A percentile compares a stretch with the other conserved stretches of the same genome.
Conservation (phyloP, 176 grass and related monocot genomes). For the Avena insularis region DNA sequence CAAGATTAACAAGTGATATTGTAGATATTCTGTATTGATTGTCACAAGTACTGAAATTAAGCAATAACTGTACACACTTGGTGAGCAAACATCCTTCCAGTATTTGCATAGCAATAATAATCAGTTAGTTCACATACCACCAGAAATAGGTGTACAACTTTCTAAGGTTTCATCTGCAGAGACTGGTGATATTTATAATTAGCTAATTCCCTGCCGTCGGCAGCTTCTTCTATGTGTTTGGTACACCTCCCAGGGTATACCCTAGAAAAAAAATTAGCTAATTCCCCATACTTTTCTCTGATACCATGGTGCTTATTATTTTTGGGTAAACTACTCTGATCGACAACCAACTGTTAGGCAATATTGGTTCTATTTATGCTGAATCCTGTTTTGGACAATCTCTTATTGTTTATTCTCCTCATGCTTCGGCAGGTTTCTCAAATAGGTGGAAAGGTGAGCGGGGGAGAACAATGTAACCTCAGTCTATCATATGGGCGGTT, state of each 20-base stretch:
- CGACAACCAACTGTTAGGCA: background rate
- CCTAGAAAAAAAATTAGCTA: too few relatives aligned
- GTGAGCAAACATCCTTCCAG: background rate
- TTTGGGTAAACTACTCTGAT: background rate
- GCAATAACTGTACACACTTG: background rate
- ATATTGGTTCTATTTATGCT: background rate
- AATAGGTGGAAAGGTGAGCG: background rate
- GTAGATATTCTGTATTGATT: background rate
- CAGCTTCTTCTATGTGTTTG: too few relatives aligned
- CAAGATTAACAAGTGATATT: constrained; percentile 18
- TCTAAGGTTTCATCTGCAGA: background rate
- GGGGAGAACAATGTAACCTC: background rate
- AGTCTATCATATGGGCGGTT: background rate
- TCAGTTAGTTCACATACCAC: background rate
- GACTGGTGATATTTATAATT: too few relatives aligned
- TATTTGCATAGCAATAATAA: background rate
- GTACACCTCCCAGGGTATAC: too few relatives aligned
- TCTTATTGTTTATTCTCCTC: background rate
- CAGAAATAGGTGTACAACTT: background rate
- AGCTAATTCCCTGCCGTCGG: too few relatives aligned
- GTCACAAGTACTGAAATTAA: background rate
- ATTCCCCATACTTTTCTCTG: background rate
- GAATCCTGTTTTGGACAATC: background rate
- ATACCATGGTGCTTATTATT: background rate
- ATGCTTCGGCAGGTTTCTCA: background rate